Percentiles rank a stretch among this genome's conserved stretches.
Evolutionary conservation across 2,329 filamentous ascomycete species (phyloP).

Genomic region (Passalora sequoiae): DNA sequence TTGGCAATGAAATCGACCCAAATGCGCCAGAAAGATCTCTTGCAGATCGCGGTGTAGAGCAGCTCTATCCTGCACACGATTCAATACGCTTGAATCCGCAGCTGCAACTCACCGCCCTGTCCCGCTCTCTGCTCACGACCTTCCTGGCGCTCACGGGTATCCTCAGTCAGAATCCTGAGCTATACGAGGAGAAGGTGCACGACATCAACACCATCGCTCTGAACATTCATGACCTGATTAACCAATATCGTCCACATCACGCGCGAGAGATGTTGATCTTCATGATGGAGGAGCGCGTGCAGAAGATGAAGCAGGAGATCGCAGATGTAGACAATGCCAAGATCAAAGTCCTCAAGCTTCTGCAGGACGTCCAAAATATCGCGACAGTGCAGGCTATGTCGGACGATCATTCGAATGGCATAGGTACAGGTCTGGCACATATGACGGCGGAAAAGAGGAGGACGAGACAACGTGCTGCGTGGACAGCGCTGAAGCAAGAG

Average conservation of each 20-base stretch:
- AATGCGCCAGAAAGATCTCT: slow-evolving; percentile 61
- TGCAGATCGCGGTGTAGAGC: slow-evolving; percentile 64
- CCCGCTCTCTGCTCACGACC: slow-evolving; percentile 80
- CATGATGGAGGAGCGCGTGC: slow-evolving; percentile 80
- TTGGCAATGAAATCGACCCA: slow-evolving; percentile 62
- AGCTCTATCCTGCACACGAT: slow-evolving; percentile 56
- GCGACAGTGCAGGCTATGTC: slow-evolving; percentile 3
- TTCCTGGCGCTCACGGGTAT: slow-evolving; percentile 79
- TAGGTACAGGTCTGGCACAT: too few relatives aligned
- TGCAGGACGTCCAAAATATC: slow-evolving; percentile 55
- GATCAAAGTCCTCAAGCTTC: slow-evolving; percentile 66
- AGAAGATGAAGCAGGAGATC: slow-evolving; percentile 67
- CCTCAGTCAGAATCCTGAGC: slow-evolving; percentile 58
- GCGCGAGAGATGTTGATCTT: slow-evolving; percentile 80
- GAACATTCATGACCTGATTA: slow-evolving; percentile 89
- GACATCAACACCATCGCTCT: slow-evolving; percentile 78
- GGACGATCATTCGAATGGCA: slow-evolving; percentile 9
- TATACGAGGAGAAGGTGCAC: slow-evolving; percentile 65
- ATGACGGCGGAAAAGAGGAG: slow-evolving; percentile 20
- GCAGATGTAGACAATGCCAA: slow-evolving; percentile 61
- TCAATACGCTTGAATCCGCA: slow-evolving; percentile 41
- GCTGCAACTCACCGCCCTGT: slow-evolving; percentile 62
- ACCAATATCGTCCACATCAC: slow-evolving; percentile 91
- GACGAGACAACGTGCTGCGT: slow-evolving; percentile 33
- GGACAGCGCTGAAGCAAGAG: slow-evolving; percentile 35